These are phyloP conservation scores for Paecilomyces niveus DNA, from an alignment of 2,329 filamentous ascomycete genomes.

Conservation along the genomic window DNA sequence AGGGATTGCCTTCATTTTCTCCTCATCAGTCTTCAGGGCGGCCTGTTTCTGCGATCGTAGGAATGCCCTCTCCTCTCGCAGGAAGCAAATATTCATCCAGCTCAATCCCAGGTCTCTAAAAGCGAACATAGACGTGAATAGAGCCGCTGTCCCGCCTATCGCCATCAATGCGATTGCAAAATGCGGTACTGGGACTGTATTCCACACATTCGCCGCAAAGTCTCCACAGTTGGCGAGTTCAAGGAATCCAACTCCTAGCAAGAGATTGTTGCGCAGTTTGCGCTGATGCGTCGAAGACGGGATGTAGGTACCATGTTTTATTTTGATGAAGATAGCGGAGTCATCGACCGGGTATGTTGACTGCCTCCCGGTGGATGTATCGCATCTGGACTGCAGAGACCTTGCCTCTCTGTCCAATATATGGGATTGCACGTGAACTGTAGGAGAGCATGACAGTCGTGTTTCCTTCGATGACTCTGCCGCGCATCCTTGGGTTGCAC, in stretches of 20 bases:
- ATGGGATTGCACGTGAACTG: not conserved
- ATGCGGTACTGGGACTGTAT: constrained; percentile 43
- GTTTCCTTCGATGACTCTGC: not conserved
- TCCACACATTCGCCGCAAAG: constrained; percentile 54
- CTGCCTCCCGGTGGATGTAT: not conserved
- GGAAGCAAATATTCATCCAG: constrained; percentile 40
- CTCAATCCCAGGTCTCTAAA: constrained; percentile 39
- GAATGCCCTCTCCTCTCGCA: constrained; percentile 35
- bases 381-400: not conserved
- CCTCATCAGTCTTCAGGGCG: not conserved
- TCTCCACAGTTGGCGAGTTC: constrained; percentile 51
- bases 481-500: not conserved
- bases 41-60: constrained; percentile 16
- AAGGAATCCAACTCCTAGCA: constrained; percentile 42
- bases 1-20: constrained; percentile 13
- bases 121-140: constrained; percentile 41
- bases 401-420: not conserved
- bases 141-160: constrained; percentile 43
- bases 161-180: constrained; percentile 48
- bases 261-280: constrained; percentile 15
- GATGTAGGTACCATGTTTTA: not conserved
- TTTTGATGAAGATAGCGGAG: not conserved
- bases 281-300: not conserved
- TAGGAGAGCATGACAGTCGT: not conserved
- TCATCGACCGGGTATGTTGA: not conserved